A percentile compares a stretch with the other conserved stretches of the same genome.
These are phyloP conservation scores for Smallanthus sonchifolius DNA, from an alignment of 129 eudicot genomes.

Conservation along the genomic window DNA sequence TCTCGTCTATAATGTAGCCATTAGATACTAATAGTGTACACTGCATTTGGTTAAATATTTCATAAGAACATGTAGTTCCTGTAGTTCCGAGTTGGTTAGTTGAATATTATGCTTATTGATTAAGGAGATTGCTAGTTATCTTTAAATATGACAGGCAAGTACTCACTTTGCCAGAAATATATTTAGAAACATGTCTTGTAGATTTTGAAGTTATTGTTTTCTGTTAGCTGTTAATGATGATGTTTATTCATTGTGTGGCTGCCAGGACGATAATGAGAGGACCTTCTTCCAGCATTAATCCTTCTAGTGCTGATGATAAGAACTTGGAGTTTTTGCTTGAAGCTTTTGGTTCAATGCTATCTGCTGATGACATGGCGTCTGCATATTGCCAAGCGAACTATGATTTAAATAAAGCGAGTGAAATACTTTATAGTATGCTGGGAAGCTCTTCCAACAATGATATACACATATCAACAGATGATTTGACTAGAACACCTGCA, in stretches of 20 bases:
- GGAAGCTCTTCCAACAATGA: slow-evolving; percentile 37
- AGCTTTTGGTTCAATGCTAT: slow-evolving; percentile 56
- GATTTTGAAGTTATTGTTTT: neutral
- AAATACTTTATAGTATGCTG: slow-evolving; percentile 42
- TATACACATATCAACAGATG: slow-evolving; percentile 22
- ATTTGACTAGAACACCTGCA: slow-evolving; percentile 18
- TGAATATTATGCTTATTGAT: neutral
- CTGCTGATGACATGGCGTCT: slow-evolving; percentile 63
- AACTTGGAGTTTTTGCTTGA: slow-evolving; percentile 58
- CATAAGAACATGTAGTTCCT: too few species aligned
- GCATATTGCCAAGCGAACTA: slow-evolving; percentile 60
- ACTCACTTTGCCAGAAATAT: neutral
- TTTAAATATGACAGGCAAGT: neutral
- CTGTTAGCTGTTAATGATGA: slow-evolving; percentile 5
- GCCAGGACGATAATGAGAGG: slow-evolving; percentile 45
- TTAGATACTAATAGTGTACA: too few species aligned
- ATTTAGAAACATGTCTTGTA: neutral
- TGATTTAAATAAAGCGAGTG: slow-evolving; percentile 42
- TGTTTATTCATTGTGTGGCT: slow-evolving; percentile 13
- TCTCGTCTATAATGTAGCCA: too few species aligned
- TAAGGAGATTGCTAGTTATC: neutral
- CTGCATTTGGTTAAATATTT: too few species aligned
- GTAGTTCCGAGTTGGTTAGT: neutral
- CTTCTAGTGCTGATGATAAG: slow-evolving; percentile 35
- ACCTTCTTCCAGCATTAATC: slow-evolving; percentile 28